A percentile compares a stretch with the other conserved stretches of the same genome.
phyloP scores from a whole-genome alignment of 1,284 basidiomycete species.

The Puccinia hordei region DNA sequence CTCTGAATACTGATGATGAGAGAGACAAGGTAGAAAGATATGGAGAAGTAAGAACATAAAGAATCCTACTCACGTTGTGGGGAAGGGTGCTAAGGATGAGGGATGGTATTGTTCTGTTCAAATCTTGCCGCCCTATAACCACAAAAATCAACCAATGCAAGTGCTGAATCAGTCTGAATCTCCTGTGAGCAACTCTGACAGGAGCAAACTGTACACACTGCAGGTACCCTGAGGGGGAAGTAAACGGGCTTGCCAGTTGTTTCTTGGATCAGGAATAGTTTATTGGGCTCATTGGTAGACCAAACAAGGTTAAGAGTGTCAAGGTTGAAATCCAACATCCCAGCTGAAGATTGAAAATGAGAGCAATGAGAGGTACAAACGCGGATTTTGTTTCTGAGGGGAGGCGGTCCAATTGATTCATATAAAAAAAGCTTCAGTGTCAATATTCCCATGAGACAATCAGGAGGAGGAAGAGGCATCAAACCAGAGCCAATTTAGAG shows the following conservation, averaged over 20 bases:
- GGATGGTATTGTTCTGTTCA: conserved; percentile 25
- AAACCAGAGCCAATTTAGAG: too few species aligned
- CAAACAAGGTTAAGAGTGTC: conserved; percentile 29
- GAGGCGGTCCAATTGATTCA: too few species aligned
- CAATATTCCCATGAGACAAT: too few species aligned
- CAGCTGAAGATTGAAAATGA: conserved; percentile 50
- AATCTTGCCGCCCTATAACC: not conserved
- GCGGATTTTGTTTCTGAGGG: too few species aligned
- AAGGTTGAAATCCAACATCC: conserved; percentile 42
- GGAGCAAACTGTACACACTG: conserved; percentile 30
- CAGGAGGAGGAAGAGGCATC: too few species aligned
- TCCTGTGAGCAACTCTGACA: too few species aligned
- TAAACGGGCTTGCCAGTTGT: conserved; percentile 39
- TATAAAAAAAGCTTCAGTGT: too few species aligned
- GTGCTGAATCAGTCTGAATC: too few species aligned
- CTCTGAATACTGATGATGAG: too few species aligned
- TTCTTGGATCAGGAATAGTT: conserved; percentile 39
- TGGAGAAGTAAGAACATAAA: not conserved
- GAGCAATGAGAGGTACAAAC: too few species aligned
- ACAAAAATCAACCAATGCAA: conserved; percentile 40
- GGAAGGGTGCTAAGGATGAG: not conserved
- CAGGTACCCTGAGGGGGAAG: not conserved
- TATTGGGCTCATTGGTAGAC: conserved; percentile 28
- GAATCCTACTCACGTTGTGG: not conserved
- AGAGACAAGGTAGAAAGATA: not conserved